Conservation (phyloP, 1,139 yeast species). For the Scheffersomyces segobiensis region DNA sequence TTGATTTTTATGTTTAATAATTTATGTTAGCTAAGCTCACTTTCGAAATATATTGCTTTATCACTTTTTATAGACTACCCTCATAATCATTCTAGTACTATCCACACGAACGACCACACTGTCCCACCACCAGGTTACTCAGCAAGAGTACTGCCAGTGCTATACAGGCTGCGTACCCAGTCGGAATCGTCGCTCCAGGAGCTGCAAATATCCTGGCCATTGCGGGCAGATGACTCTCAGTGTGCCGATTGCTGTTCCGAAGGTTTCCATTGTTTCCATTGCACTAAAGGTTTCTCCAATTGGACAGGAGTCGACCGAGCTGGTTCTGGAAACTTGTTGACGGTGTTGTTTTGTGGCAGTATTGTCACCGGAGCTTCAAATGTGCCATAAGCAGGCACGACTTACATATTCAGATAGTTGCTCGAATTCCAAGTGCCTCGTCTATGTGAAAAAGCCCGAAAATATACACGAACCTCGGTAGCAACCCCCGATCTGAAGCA, state of each 20-base stretch:
- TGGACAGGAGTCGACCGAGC: conserved; percentile 17
- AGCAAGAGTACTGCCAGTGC: conserved; percentile 9
- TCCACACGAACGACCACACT: background rate
- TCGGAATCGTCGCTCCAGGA: conserved; percentile 18
- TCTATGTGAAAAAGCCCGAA: background rate
- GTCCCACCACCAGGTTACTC: conserved; percentile 9
- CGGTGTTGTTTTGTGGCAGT: conserved; percentile 14
- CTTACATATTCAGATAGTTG: background rate
- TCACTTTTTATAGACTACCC: background rate
- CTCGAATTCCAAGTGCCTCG: background rate
- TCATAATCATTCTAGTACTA: background rate
- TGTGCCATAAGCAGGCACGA: background rate
- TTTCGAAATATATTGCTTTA: no score
- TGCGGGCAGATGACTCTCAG: conserved; percentile 12
- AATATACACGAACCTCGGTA: background rate
- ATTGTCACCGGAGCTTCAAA: background rate
- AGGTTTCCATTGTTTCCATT: conserved; percentile 18
- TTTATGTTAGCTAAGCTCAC: background rate
- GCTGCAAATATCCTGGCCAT: conserved; percentile 15
- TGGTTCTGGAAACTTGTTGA: conserved; percentile 11
- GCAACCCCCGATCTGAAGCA: background rate
- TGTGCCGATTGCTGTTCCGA: conserved; percentile 17
- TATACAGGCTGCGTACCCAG: conserved; percentile 6
- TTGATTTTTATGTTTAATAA: no score
- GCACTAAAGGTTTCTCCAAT: conserved; percentile 14